Percentiles rank a stretch among this genome's conserved stretches.
These are phyloP conservation scores for Fistulinella cinereoalba DNA, from an alignment of 1,284 basidiomycete species.

Conservation along the genomic window DNA sequence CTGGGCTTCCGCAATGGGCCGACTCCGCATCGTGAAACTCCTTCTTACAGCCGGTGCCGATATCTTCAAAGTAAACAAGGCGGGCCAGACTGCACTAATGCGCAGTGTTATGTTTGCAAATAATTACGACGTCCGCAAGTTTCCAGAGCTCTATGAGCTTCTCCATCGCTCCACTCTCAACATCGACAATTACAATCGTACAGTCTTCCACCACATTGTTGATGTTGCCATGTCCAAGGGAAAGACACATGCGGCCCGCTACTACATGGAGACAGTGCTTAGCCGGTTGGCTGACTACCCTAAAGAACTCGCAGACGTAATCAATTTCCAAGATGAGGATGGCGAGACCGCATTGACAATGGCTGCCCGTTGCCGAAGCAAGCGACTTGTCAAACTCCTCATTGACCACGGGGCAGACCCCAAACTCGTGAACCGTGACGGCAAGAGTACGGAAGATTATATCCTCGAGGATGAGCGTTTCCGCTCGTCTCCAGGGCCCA, in stretches of 20 bases:
- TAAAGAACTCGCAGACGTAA: slow-evolving; percentile 94
- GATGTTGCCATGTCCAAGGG: slow-evolving; percentile 98
- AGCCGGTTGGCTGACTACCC: slow-evolving; percentile 91
- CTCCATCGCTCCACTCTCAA: slow-evolving; percentile 97
- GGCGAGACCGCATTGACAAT: slow-evolving; percentile 97
- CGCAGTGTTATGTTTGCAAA: slow-evolving; percentile 99
- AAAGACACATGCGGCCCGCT: slow-evolving; percentile 96
- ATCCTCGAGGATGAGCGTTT: slow-evolving; percentile 98
- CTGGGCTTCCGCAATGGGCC: slow-evolving; percentile 99
- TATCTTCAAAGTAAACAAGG: slow-evolving; percentile 95
- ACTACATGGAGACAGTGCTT: slow-evolving; percentile 98
- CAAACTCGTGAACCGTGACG: slow-evolving; percentile 92
- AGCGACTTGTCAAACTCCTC: slow-evolving; percentile 94
- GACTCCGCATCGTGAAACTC: slow-evolving; percentile 94
- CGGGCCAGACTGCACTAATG: slow-evolving; percentile 98
- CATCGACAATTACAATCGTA: slow-evolving; percentile 97
- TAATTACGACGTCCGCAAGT: slow-evolving; percentile 99
- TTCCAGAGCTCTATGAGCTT: slow-evolving; percentile 96
- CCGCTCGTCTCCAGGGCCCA: slow-evolving; percentile 81
- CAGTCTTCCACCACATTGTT: slow-evolving; percentile 98
- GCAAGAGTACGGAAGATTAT: slow-evolving; percentile 98
- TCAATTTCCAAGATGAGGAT: slow-evolving; percentile 99
- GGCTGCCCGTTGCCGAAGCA: slow-evolving; percentile 93
- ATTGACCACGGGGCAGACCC: slow-evolving; percentile 97
- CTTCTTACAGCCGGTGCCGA: slow-evolving; percentile 93